Evolutionary conservation across 2,329 filamentous ascomycete genomes (phyloP).

Genomic region (Ilyonectria destructans): DNA sequence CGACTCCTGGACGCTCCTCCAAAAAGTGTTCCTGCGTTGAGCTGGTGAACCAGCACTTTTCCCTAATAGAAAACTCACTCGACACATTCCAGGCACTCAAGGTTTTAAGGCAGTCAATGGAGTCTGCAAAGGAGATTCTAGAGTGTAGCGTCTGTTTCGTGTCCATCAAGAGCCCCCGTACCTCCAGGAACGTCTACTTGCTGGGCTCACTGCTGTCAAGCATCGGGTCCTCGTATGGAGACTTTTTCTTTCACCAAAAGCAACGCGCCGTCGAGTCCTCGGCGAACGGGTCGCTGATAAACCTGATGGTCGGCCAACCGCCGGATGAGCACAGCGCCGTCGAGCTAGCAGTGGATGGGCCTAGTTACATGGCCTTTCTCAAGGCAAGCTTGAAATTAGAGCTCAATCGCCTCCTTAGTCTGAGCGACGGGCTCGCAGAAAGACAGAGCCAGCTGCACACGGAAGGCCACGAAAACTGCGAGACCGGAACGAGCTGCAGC

Average conservation of each 20-base stretch:
- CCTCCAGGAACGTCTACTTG: neutral
- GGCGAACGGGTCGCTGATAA: neutral
- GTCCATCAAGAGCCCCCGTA: neutral
- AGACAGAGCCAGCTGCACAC: slow-evolving; percentile 37
- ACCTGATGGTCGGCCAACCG: neutral
- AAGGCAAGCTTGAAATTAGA: neutral
- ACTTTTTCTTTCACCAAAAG: neutral
- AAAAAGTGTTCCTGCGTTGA: neutral
- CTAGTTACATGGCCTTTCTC: neutral
- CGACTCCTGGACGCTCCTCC: neutral
- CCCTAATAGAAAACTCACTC: neutral
- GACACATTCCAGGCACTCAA: neutral
- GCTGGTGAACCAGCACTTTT: neutral
- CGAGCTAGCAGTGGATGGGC: neutral
- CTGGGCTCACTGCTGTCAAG: neutral
- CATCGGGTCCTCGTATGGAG: neutral
- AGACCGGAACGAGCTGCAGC: slow-evolving; percentile 33
- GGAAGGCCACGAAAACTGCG: slow-evolving; percentile 35
- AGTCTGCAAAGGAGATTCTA: neutral
- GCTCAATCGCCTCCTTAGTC: slow-evolving; percentile 24
- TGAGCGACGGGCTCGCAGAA: slow-evolving; percentile 13
- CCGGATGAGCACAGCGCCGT: neutral
- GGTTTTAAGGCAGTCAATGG: neutral
- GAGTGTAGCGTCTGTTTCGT: neutral
- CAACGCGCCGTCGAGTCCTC: neutral